phyloP scores from a whole-genome alignment of 2,329 filamentous ascomycete genomes.

The Plenodomus lindquistii region DNA sequence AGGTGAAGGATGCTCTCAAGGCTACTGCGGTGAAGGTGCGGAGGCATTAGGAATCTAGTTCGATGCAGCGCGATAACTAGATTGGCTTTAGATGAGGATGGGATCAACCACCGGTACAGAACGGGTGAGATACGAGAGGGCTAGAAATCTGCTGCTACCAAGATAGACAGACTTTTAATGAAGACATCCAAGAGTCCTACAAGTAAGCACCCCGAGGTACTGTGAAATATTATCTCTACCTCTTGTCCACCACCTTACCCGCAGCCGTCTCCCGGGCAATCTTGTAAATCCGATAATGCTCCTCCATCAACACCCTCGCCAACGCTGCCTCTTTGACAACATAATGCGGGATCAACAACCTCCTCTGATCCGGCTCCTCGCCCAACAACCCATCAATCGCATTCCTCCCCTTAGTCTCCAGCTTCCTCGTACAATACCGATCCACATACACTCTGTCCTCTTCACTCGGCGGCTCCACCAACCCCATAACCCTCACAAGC shows the following conservation, averaged over 20 bases:
- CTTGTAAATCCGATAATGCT: neutral
- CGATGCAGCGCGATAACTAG: neutral
- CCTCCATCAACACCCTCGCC: constrained; percentile 21
- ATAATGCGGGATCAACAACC: constrained; percentile 20
- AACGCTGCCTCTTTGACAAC: constrained; percentile 25
- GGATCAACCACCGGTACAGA: too few relatives aligned
- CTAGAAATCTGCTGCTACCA: too few relatives aligned
- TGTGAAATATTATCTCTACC: too few relatives aligned
- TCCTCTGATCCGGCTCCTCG: constrained; percentile 12
- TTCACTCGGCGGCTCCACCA: constrained; percentile 11
- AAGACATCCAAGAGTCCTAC: too few relatives aligned
- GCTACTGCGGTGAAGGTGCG: neutral
- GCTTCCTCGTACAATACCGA: constrained; percentile 1
- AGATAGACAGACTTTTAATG: too few relatives aligned
- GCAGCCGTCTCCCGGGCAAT: neutral
- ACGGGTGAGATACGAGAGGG: too few relatives aligned
- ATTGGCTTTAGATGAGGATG: too few relatives aligned
- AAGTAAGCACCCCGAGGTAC: too few relatives aligned
- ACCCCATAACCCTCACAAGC: constrained; percentile 2
- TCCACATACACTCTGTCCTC: constrained; percentile 16
- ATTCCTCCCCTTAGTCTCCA: constrained; percentile 1
- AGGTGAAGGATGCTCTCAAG: constrained; percentile 9
- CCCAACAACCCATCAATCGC: constrained; percentile 11
- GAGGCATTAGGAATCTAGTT: neutral
- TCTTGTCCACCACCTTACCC: neutral